These are phyloP conservation scores for Talaromyces marneffei DNA, from an alignment of 2,329 filamentous ascomycete species.

Conservation along the genomic window DNA sequence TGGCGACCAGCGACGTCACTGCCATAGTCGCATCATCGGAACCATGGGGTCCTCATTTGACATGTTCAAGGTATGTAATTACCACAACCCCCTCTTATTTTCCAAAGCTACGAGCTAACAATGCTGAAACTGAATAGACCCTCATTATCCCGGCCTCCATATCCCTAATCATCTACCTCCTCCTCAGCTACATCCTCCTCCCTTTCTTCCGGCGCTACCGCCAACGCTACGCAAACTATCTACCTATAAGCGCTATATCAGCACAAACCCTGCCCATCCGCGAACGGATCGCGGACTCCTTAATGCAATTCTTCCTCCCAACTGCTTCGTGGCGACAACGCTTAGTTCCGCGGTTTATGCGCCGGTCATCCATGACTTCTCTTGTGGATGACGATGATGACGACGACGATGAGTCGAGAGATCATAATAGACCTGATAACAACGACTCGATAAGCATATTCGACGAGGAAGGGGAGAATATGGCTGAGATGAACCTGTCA, in stretches of 20 bases:
- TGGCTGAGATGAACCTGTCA: constrained; percentile 51
- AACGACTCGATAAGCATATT: constrained; percentile 46
- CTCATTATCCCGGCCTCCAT: constrained; percentile 65
- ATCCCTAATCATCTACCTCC: constrained; percentile 62
- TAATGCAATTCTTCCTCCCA: constrained; percentile 42
- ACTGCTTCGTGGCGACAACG: constrained; percentile 41
- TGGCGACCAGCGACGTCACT: neutral
- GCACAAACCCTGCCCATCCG: constrained; percentile 52
- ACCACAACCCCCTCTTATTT: constrained; percentile 7
- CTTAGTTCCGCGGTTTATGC: constrained; percentile 19
- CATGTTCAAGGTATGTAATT: constrained; percentile 15
- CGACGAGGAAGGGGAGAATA: constrained; percentile 59
- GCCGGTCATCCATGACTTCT: neutral
- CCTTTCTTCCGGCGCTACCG: constrained; percentile 66
- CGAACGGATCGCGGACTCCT: constrained; percentile 36
- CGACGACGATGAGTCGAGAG: constrained; percentile 17
- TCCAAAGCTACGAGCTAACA: neutral
- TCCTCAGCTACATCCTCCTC: constrained; percentile 59
- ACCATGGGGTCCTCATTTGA: constrained; percentile 13
- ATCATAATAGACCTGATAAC: constrained; percentile 40
- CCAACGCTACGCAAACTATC: constrained; percentile 66
- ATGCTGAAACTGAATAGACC: constrained; percentile 46
- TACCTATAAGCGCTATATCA: constrained; percentile 56
- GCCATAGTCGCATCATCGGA: neutral
- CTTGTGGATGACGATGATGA: constrained; percentile 12